Evolutionary conservation across 495 filamentous ascomycete genomes (phyloP), one percentile per base, ranked within the genome.

Genomic region (Talaromyces liani): DNA sequence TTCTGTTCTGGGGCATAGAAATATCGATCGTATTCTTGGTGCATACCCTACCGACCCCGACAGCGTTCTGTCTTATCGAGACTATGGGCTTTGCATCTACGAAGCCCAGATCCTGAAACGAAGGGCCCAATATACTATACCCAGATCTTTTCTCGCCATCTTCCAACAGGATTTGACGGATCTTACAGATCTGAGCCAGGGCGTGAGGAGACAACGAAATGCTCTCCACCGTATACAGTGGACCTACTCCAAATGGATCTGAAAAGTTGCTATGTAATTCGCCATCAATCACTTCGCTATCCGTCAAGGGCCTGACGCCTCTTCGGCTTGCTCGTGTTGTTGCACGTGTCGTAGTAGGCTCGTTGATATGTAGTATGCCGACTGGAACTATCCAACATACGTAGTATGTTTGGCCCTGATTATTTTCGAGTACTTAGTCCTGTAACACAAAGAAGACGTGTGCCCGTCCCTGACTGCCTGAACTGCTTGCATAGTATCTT

Each of bases 81-180:
- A 97, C 66, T 90, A 93, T 66, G 94, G 94, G 29, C 81, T 96
- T 34, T 79, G 98, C 34, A 79, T 98, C 24, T 96, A 90, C 73
- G 93, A 98, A 66, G 86, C 91, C 6, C 90, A 97, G 62, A 79
- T 88, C 33, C 75, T 98, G 16, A 85, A 91, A 36, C 80, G 82
- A 65, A 81, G 86, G 31, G 89, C 90, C 0, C 78, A 78, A 60
- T 72, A 68, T 10, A 72, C 89, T 31, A 78, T 97, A 33, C 91
- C 90, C 7, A 80, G 83, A 3, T 79, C 87, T 22, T 83, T 96
- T 24, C 82, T 88, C 67, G 84, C 84, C 58, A 91, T 95, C 65
- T 96, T 98, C 69, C 73, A 89, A 33, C 88, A 93, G 71, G 94
- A 98, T 70, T 72, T 94, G 27, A 82, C 87, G 34, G 93, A 97